These are phyloP conservation scores for Blastobotrys buckinghamii DNA, from an alignment of 1,139 yeast species.

Conservation along the genomic window DNA sequence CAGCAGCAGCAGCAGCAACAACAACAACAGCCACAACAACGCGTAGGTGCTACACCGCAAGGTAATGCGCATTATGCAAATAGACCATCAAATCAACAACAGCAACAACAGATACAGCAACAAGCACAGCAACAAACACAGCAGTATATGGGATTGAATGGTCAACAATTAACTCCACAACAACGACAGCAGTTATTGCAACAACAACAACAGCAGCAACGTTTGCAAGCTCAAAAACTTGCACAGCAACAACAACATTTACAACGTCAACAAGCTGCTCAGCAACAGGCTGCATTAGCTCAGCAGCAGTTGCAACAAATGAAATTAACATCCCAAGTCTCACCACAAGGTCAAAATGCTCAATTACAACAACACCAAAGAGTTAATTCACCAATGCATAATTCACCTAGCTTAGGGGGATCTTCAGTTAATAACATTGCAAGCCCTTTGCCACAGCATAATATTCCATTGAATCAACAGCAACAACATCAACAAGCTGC, in stretches of 20 bases:
- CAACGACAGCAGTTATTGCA: neutral
- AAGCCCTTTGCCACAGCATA: neutral
- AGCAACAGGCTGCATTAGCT: constrained; percentile 6
- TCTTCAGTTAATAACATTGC: too few relatives aligned
- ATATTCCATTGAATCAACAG: neutral
- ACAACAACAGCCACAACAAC: too few relatives aligned
- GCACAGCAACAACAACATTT: constrained; percentile 12
- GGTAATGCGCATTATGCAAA: neutral
- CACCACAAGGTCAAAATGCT: neutral
- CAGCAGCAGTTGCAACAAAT: constrained; percentile 13
- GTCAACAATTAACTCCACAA: neutral
- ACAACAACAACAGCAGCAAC: neutral
- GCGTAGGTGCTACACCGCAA: too few relatives aligned
- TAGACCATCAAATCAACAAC: neutral
- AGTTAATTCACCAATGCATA: too few relatives aligned
- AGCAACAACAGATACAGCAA: neutral
- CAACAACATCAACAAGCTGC: neutral
- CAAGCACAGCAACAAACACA: neutral
- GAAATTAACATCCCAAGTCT: constrained; percentile 13
- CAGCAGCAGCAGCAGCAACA: neutral
- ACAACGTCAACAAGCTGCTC: constrained; percentile 4
- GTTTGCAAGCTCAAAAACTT: neutral
- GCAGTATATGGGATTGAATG: neutral
- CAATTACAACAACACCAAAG: neutral
- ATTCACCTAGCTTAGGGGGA: too few relatives aligned